Evolutionary conservation across 495 filamentous ascomycete species (phyloP).

Genomic region (Barbatosphaeria neglecta): DNA sequence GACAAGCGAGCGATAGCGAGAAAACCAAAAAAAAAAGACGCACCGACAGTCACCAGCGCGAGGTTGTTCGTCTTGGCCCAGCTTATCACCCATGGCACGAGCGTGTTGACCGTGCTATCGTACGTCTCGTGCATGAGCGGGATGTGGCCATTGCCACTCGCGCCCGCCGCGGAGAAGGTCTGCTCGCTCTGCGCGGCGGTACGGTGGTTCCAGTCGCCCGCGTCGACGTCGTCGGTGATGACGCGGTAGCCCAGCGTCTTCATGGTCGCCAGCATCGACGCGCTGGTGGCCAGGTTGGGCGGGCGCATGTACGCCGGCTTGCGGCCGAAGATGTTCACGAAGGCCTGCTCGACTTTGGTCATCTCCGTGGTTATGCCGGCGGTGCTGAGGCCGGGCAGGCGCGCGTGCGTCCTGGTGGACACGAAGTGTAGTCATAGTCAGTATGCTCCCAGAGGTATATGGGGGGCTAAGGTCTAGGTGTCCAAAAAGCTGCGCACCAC

Average conservation of each 20-base stretch:
- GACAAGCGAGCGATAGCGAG: not conserved
- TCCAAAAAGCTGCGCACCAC: slow-evolving; percentile 19
- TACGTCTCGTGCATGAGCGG: slow-evolving; percentile 47
- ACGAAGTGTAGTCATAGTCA: too few species aligned
- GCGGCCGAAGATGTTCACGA: slow-evolving; percentile 40
- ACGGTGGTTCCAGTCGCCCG: slow-evolving; percentile 42
- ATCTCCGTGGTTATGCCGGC: slow-evolving; percentile 34
- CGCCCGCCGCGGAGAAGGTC: slow-evolving; percentile 31
- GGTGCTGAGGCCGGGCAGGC: slow-evolving; percentile 29
- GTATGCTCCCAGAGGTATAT: not conserved
- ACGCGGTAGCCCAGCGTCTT: slow-evolving; percentile 38
- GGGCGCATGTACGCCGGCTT: slow-evolving; percentile 45
- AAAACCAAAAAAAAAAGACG: slow-evolving; percentile 3
- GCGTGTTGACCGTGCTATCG: slow-evolving; percentile 28
- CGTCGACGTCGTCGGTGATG: slow-evolving; percentile 42
- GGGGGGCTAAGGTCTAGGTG: not conserved
- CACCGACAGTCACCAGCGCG: slow-evolving; percentile 40
- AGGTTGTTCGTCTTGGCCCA: slow-evolving; percentile 41
- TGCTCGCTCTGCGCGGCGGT: slow-evolving; percentile 29
- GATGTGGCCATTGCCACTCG: slow-evolving; percentile 38
- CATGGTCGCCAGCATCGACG: slow-evolving; percentile 29
- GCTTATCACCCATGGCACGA: slow-evolving; percentile 40
- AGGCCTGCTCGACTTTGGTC: slow-evolving; percentile 36
- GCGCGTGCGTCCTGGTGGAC: slow-evolving; percentile 26
- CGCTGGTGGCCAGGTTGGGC: slow-evolving; percentile 39